Base-by-base conservation (phyloP, 106 monocot genomes). In the Iris macrosiphon region DNA sequence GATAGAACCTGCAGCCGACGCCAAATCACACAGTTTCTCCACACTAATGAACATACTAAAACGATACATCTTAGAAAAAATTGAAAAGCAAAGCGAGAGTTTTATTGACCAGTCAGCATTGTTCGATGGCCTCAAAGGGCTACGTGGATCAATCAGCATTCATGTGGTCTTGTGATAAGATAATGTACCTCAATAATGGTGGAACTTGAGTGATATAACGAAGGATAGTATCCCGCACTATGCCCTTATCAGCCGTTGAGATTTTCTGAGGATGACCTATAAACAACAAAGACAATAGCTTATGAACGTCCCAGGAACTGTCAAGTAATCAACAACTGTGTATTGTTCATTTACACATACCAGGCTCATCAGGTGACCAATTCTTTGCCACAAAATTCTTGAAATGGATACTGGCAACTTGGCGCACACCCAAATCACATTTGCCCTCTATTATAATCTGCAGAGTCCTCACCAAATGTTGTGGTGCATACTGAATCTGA, bases 361-460 rank as follows among this genome's bases (percentile, higher is more conserved):
- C 86, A 63, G 77, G 61, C 31, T 87, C 90, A 62, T 67, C 42
- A 38, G 90, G 80, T 39, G 79, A 85, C 96, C 96, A 98, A 49
- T 98, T 86, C 64, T 87, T 90, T 4, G 86, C 86, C 4, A 87
- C 71, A 71, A 98, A 98, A 53, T 98, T 98, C 57, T 98, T 91
- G 42, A 98, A 98, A 72, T 91, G 86, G 52, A 98, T 98, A 39
- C 96, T 98, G 10, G 96, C 96, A 69, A 74, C 86, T 67, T 90
- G 96, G 1, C 96, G 82, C 21, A 91, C 87, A 26, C 80, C 74
- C 45, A 98, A 42, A 57, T 98, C 90, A 68, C 72, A 73, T 7
- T 61, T 73, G 4, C 78, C 68, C 47, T 80, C 77, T 3, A 87
- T 77, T 53, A 98, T 73, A 57, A 98, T 98, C 65, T 87, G 90